Conservation (phyloP, 2,329 filamentous ascomycete species). For the Aspergillus tamarii region DNA sequence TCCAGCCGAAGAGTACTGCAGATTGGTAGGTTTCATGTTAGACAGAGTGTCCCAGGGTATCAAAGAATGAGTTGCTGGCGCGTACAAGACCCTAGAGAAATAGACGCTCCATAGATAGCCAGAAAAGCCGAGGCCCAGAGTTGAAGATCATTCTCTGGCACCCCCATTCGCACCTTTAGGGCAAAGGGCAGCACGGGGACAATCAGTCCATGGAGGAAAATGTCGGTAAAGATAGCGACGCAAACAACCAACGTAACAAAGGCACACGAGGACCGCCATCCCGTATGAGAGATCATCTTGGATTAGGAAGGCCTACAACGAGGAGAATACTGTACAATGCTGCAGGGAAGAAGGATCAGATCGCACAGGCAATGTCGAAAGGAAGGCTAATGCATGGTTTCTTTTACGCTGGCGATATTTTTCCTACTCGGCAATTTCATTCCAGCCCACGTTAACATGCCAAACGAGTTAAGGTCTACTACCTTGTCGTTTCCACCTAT, state of each 20-base stretch:
- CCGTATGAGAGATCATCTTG: not conserved
- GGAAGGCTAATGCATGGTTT: not conserved
- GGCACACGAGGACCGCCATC: conserved; percentile 10
- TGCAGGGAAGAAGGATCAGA: too few relatives aligned
- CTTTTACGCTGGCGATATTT: not conserved
- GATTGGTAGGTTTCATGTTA: not conserved
- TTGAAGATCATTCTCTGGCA: conserved; percentile 16
- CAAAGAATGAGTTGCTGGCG: not conserved
- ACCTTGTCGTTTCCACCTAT: not conserved
- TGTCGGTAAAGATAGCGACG: conserved; percentile 19
- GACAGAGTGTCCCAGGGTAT: not conserved
- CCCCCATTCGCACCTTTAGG: conserved; percentile 15
- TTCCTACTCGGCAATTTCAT: not conserved
- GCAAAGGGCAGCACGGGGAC: conserved; percentile 26
- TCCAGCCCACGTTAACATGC: not conserved
- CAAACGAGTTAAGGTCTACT: not conserved
- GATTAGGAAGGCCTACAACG: not conserved
- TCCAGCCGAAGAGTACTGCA: conserved; percentile 13
- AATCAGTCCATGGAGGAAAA: conserved; percentile 26
- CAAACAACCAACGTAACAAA: conserved; percentile 16
- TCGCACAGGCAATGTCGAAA: too few relatives aligned
- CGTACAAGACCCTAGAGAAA: conserved; percentile 6
- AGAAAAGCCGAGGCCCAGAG: conserved; percentile 24
- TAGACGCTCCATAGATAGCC: conserved; percentile 20
- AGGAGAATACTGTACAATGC: too few relatives aligned